Percentiles rank a stretch among this genome's conserved stretches.
phyloP scores from a whole-genome alignment of 352 stramenopile species.

The Phytophthora meadii region DNA sequence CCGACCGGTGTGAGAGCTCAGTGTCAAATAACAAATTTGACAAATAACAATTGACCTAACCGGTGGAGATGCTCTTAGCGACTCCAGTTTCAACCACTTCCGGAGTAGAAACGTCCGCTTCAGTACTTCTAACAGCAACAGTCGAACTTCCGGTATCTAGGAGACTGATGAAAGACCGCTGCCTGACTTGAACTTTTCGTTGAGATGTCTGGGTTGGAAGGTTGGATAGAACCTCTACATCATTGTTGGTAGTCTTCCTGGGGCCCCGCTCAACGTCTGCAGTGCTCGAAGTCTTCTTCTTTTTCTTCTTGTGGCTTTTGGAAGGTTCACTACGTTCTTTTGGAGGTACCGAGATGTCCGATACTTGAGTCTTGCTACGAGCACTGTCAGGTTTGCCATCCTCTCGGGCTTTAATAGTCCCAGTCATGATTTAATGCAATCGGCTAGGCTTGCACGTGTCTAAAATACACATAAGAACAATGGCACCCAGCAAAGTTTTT shows the following conservation, averaged over 20 bases:
- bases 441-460: background rate
- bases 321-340: background rate
- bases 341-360: background rate
- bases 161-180: conserved; percentile 5
- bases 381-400: conserved; percentile 12
- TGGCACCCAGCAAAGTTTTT: background rate
- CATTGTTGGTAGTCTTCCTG: conserved; percentile 7
- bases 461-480: conserved; percentile 16
- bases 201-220: conserved; percentile 1
- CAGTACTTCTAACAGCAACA: conserved; percentile 3
- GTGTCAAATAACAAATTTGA: no score
- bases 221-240: background rate
- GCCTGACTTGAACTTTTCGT: conserved; percentile 22
- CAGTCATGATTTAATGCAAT: conserved; percentile 17
- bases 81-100: conserved; percentile 15
- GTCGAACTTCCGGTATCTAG: conserved; percentile 14
- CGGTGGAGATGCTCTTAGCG: no score
- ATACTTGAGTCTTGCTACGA: conserved; percentile 1
- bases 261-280: conserved; percentile 1
- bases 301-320: conserved; percentile 12
- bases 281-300: conserved; percentile 1
- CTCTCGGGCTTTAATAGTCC: background rate
- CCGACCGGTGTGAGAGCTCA: no score
- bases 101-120: background rate
- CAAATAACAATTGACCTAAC: no score